Evolutionary conservation across 495 filamentous ascomycete species (phyloP), one percentile per base, ranked within the genome.

Genomic region (Penicillium samsonianum): DNA sequence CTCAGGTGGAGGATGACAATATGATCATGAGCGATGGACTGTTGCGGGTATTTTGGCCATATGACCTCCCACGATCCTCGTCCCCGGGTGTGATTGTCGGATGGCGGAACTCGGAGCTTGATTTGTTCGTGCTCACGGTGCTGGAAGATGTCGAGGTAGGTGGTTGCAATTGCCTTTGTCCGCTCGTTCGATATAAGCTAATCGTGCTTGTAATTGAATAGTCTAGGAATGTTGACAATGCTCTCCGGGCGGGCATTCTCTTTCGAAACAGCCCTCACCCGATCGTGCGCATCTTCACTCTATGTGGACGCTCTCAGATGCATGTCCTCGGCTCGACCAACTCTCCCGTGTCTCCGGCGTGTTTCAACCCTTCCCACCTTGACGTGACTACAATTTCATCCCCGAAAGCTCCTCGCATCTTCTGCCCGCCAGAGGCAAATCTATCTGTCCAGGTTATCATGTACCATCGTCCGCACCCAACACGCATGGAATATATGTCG

Each of bases 31-130:
- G 78, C 59, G 89, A 96, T 91, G 90, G 90, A 63, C 78, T 98
- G 80, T 88, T 98, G 84, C 89, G 94, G 73, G 84, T 99, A 78
- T 98, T 99, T 75, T 99, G 94, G 94, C 94, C 94, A 59, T 87
- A 88, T 58, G 92, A 98, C 77, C 84, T 90, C 37, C 79, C 86
- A 23, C 83, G 86, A 67, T 87, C 82, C 22, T 85, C 85, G 50
- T 76, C 80, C 20, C 82, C 88, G 33, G 95, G 95, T 8, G 88
- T 95, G 44, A 85, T 99, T 56, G 89, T 99, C 19, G 94, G 94
- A 59, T 99, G 92, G 91, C 82, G 89, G 59, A 99, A 99, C 67
- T 96, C 92, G 35, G 87, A 87, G 57, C 76, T 90, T 48, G 94
- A 99, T 74, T 74, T 97, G 30, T 87, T 98, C 63, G 91, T 98